Evolutionary conservation across 805 yeast genomes (phyloP).

Genomic region (Candida nanaspora): DNA sequence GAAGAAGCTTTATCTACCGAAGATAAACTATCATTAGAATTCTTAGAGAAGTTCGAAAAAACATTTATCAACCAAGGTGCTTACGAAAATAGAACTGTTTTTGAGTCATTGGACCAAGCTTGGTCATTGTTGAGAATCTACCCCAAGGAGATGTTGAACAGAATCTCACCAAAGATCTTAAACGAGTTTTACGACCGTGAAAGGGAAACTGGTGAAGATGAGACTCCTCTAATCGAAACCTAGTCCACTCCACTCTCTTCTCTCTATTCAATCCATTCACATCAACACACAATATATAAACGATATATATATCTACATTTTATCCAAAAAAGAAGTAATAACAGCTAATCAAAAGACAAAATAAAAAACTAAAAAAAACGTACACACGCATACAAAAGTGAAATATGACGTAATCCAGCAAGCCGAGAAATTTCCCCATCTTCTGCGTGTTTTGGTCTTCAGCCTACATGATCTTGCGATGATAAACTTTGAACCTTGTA

Average conservation of each 20-base stretch:
- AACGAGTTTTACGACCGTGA: slow-evolving; percentile 93
- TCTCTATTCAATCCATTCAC: no score
- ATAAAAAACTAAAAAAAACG: no score
- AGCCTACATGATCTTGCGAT: no score
- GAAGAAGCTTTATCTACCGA: slow-evolving; percentile 98
- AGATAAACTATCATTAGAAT: slow-evolving; percentile 95
- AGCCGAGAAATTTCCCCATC: no score
- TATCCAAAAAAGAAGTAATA: no score
- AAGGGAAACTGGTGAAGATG: slow-evolving; percentile 40
- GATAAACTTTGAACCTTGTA: no score
- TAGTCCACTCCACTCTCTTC: slow-evolving; percentile 1
- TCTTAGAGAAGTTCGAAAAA: slow-evolving; percentile 95
- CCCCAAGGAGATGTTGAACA: slow-evolving; percentile 97
- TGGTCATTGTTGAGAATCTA: slow-evolving; percentile 97
- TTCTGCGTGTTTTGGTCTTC: no score
- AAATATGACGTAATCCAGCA: no score
- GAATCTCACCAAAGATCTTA: slow-evolving; percentile 96
- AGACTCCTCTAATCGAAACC: slow-evolving; percentile 19
- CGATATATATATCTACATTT: no score
- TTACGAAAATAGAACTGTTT: slow-evolving; percentile 89
- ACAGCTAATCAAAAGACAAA: no score
- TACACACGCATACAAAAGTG: no score
- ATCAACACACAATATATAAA: no score
- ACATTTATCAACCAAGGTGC: slow-evolving; percentile 95
- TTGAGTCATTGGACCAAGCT: slow-evolving; percentile 95